Conservation (phyloP, 176 grass and related monocot genomes). For the Poa annua region DNA sequence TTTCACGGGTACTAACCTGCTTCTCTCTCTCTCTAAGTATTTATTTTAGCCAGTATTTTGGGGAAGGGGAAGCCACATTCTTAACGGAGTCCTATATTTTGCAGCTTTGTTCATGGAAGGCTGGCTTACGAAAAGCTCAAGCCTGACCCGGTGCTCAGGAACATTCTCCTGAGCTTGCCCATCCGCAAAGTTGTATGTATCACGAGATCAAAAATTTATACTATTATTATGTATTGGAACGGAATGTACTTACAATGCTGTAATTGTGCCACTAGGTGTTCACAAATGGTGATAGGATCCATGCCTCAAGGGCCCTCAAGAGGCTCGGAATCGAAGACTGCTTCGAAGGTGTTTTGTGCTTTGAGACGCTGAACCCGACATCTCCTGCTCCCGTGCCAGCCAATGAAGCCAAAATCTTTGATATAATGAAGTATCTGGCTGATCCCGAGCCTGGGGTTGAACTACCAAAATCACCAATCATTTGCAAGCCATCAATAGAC, state of each 20-base stretch:
- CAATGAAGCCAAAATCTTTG: conserved; percentile 54
- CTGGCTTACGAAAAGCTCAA: conserved; percentile 79
- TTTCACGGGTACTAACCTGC: conserved; percentile 63
- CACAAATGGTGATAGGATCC: conserved; percentile 78
- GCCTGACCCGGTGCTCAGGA: conserved; percentile 72
- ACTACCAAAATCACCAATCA: conserved; percentile 66
- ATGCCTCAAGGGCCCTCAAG: conserved; percentile 69
- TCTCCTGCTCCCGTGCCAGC: neutral
- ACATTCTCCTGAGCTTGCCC: conserved; percentile 75
- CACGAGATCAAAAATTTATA: neutral
- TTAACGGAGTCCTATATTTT: conserved; percentile 4
- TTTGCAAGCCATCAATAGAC: conserved; percentile 81
- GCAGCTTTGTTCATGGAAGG: conserved; percentile 88
- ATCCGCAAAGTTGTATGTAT: conserved; percentile 81
- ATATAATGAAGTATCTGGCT: conserved; percentile 66
- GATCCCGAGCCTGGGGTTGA: conserved; percentile 53
- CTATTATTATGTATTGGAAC: neutral
- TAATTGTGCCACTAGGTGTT: conserved; percentile 57
- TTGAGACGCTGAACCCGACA: conserved; percentile 75
- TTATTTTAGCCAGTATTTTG: neutral
- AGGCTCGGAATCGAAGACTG: conserved; percentile 91
- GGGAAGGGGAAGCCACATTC: neutral
- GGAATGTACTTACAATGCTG: neutral
- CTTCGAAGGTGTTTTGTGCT: conserved; percentile 82
- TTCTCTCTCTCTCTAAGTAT: neutral